Conservation (phyloP, 768 basidiomycete species). For the Mycena epipterygia region DNA sequence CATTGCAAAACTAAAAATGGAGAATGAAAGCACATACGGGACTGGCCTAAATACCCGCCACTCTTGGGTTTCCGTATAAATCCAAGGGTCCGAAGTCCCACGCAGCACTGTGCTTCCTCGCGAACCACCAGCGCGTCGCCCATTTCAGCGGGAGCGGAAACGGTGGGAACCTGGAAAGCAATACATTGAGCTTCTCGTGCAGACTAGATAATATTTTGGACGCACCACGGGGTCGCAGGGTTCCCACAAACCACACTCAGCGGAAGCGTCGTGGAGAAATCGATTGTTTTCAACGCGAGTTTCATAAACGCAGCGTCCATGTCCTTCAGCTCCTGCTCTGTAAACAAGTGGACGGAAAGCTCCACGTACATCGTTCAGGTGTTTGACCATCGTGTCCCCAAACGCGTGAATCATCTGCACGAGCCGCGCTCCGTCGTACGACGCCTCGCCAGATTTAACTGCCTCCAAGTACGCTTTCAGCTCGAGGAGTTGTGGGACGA, state of each 20-base stretch:
- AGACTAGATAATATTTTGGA: neutral
- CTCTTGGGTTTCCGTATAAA: constrained; percentile 15
- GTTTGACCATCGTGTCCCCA: constrained; percentile 19
- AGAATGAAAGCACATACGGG: no score
- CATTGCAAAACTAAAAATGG: no score
- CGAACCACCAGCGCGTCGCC: constrained; percentile 23
- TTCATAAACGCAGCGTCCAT: constrained; percentile 27
- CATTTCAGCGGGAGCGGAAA: constrained; percentile 21
- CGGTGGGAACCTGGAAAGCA: constrained; percentile 12
- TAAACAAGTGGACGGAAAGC: neutral
- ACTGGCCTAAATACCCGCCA: no score
- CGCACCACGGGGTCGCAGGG: constrained; percentile 23
- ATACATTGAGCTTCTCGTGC: neutral
- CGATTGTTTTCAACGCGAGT: constrained; percentile 6
- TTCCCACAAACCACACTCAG: constrained; percentile 25
- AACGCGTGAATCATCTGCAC: constrained; percentile 24
- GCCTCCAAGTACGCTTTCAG: constrained; percentile 35
- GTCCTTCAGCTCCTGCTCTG: constrained; percentile 27
- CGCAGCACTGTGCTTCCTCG: constrained; percentile 12
- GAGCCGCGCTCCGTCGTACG: constrained; percentile 23
- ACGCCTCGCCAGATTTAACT: neutral
- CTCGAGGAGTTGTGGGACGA: constrained; percentile 28
- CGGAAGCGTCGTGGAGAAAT: constrained; percentile 21
- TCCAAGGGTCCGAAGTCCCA: constrained; percentile 27
- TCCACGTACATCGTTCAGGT: constrained; percentile 16